Evolutionary conservation across 2,329 filamentous ascomycete genomes (phyloP), one percentile per base, ranked within the genome.

Genomic region (Ceratocystis lukuohia): DNA sequence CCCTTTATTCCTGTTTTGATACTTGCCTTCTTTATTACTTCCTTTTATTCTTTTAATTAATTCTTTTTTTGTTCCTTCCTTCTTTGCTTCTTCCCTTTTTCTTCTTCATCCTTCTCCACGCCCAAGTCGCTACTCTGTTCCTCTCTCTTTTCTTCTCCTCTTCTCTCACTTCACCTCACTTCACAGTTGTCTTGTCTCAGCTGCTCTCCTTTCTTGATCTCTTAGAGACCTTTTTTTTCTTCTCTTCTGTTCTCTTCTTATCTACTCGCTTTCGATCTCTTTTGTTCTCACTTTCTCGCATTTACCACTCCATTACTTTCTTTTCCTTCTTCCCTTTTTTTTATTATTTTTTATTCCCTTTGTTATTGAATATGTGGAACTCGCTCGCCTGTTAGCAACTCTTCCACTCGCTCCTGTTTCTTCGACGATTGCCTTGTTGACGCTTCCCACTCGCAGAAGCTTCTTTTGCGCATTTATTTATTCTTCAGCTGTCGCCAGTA

Each of bases 141-240:
- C 70, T 65, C 53, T 59, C 66, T 71, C 64, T 64, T 61, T 56
- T 69, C 59, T 69, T 65, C 41, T 50, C 41, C 68, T 66, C 68
- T 48, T 62, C 67, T 37, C 45, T 67, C 65, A 30, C 64, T 67
- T 41, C 12, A 41, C 37, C 37, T 41, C 37, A 41, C 37, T 41
- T 41, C 12, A 15, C 37, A 41, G 10, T 41, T 15, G 37, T 41
- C 68, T 20, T 64, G 45, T 48, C 45, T 53, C 41, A 53, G 63
- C 30, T 67, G 57, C 46, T 45, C 62, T 59, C 15, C 37, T 69
- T 68, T 66, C 61, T 30, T 67, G 69, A 46, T 37, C 64, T 64
- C 56, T 22, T 62, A 1, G 12, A 41, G 37, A 41, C 46, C 15
- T 45, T 22, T 53, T 62, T 62, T 46, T 30, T 41, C 5, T 45